Evolutionary conservation across 805 yeast species (phyloP).

Genomic region (Suhomyces canberraensis): DNA sequence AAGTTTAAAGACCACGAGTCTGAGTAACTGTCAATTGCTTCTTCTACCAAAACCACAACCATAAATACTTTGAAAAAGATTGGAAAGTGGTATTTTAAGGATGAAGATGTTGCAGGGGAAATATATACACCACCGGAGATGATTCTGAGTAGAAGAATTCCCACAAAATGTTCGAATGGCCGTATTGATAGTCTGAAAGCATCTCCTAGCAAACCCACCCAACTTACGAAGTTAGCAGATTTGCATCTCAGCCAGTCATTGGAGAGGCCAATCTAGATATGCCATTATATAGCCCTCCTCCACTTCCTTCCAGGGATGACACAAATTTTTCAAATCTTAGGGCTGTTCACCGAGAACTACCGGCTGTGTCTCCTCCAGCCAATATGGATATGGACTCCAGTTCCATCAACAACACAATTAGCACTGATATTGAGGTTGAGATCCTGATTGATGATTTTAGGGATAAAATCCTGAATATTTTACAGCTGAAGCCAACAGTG

Average conservation of each 20-base stretch:
- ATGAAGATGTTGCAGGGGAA: slow-evolving; percentile 24
- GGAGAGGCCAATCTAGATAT: neutral
- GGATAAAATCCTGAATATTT: slow-evolving; percentile 2
- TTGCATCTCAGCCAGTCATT: neutral
- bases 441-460: neutral
- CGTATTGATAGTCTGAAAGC: neutral
- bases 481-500: neutral
- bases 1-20: neutral
- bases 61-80: slow-evolving; percentile 50
- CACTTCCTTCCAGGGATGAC: neutral
- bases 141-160: slow-evolving; percentile 55
- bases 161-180: slow-evolving; percentile 18
- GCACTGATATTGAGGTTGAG: slow-evolving; percentile 2
- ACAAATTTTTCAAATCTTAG: too few species aligned
- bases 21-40: neutral
- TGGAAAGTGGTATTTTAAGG: slow-evolving; percentile 67
- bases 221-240: slow-evolving; percentile 2
- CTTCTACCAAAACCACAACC: slow-evolving; percentile 9
- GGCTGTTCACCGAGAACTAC: neutral
- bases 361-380: neutral
- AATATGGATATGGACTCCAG: neutral
- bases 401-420: neutral
- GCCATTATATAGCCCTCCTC: neutral
- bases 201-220: neutral
- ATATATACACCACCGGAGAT: slow-evolving; percentile 57